These are phyloP conservation scores for Candida mattraensis DNA, from an alignment of 805 yeast species.

Conservation along the genomic window DNA sequence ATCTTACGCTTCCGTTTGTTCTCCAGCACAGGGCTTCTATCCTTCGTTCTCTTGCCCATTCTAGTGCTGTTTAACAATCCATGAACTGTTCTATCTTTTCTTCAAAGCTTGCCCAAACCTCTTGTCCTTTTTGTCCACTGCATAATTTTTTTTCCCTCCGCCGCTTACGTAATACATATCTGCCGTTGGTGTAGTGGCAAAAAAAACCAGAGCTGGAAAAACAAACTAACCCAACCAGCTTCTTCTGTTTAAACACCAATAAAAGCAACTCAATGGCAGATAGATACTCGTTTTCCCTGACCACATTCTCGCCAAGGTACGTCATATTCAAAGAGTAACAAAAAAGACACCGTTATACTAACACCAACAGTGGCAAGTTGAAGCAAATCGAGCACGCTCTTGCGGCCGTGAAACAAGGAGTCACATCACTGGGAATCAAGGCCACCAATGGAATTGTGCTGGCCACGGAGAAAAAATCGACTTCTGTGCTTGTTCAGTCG, in stretches of 20 bases:
- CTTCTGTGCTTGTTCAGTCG: conserved; percentile 71
- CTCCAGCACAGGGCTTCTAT: no score
- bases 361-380: conserved; percentile 73
- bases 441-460: conserved; percentile 95
- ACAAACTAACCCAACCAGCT: background rate
- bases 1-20: no score
- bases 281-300: conserved; percentile 94
- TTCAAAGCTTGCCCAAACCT: no score
- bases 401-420: conserved; percentile 97
- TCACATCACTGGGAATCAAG: conserved; percentile 88
- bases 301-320: conserved; percentile 96
- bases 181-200: no score
- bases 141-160: no score
- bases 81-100: no score
- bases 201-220: no score
- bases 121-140: no score
- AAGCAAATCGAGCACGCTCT: conserved; percentile 98
- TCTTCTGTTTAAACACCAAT: background rate
- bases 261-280: conserved; percentile 70
- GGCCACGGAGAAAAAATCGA: conserved; percentile 92
- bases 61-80: no score
- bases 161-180: no score
- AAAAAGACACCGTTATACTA: conserved; percentile 1
- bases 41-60: no score
- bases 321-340: conserved; percentile 28